Evolutionary conservation across 2,329 filamentous ascomycete species (phyloP).

Genomic region (Penicillium aurantiogriseum): DNA sequence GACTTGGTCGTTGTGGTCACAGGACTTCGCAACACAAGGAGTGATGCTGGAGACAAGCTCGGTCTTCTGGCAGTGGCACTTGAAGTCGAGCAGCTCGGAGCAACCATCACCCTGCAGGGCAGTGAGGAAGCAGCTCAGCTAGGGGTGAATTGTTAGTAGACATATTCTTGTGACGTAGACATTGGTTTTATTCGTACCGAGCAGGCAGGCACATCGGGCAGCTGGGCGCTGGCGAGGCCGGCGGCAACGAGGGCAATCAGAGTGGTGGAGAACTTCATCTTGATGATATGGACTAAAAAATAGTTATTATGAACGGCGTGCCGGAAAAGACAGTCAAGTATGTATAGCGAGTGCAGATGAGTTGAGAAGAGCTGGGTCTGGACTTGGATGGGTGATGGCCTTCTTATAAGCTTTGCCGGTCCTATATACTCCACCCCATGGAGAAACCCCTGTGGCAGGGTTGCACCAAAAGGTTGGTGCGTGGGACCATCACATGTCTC

Average conservation of each 20-base stretch:
- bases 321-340: conserved; percentile 24
- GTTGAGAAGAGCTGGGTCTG: conserved; percentile 5
- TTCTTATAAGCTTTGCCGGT: conserved; percentile 24
- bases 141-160: background rate
- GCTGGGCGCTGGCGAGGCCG: conserved; percentile 47
- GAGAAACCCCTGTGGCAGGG: conserved; percentile 4
- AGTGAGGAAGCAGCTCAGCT: conserved; percentile 49
- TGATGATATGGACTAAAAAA: conserved; percentile 13
- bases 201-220: conserved; percentile 47
- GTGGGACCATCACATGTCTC: conserved; percentile 16
- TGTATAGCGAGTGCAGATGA: conserved; percentile 17
- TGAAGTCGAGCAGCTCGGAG: conserved; percentile 48
- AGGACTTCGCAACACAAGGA: conserved; percentile 49
- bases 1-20: conserved; percentile 39
- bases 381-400: conserved; percentile 11
- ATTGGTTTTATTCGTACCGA: conserved; percentile 38
- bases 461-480: conserved; percentile 9
- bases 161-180: background rate
- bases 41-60: conserved; percentile 43
- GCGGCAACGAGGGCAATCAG: conserved; percentile 43
- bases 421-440: background rate
- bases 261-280: conserved; percentile 36
- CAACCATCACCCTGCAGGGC: conserved; percentile 47
- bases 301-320: background rate
- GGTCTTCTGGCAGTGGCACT: conserved; percentile 50